phyloP scores from a whole-genome alignment of 768 basidiomycete genomes.

The Boletus vinaceobasis region DNA sequence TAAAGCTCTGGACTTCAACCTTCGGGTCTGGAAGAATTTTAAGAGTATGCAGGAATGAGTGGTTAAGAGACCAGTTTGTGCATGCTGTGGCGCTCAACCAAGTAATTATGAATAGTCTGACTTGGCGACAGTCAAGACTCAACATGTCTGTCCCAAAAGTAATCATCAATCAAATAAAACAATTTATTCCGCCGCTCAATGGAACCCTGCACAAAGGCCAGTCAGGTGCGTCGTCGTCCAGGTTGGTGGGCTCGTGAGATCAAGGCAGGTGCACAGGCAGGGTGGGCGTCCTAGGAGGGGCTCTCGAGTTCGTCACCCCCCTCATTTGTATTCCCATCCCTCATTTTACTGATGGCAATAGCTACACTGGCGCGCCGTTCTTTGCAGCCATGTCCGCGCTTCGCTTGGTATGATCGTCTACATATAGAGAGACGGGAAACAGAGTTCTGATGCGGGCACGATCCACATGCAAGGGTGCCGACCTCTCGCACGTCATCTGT shows the following conservation, averaged over 20 bases:
- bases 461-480: conserved; percentile 61
- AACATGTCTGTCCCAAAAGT: conserved; percentile 59
- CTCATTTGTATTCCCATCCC: neutral
- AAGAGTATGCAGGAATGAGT: too few species aligned
- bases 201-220: conserved; percentile 92
- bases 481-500: conserved; percentile 96
- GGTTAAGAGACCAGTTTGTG: too few species aligned
- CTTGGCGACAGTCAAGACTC: too few species aligned
- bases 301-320: conserved; percentile 67
- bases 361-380: conserved; percentile 96
- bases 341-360: conserved; percentile 29
- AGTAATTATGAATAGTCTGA: neutral
- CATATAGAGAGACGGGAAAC: neutral
- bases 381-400: conserved; percentile 92
- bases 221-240: conserved; percentile 53
- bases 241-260: neutral
- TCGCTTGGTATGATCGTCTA: conserved; percentile 53
- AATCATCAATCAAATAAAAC: conserved; percentile 68
- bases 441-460: neutral
- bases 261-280: conserved; percentile 49
- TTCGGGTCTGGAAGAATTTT: too few species aligned
- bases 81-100: too few species aligned
- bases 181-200: conserved; percentile 87
- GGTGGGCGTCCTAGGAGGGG: conserved; percentile 92
- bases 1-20: too few species aligned